A percentile compares a stretch with the other conserved stretches of the same genome.
phyloP scores from a whole-genome alignment of 2,329 filamentous ascomycete species.

The Aspergillus thermomutatus region DNA sequence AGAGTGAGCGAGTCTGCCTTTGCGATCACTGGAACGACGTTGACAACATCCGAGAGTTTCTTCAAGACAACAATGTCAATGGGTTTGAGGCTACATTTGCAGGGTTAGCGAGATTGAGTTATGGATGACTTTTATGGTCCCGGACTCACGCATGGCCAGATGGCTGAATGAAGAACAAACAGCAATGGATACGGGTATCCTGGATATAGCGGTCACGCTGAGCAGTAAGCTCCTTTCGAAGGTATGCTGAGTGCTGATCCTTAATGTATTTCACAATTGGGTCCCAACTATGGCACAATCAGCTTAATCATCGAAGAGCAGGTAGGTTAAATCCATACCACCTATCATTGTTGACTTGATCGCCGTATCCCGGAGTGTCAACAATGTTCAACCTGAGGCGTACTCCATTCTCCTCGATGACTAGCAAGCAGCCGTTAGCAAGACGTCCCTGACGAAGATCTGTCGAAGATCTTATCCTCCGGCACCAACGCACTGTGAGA shows the following conservation, averaged over 20 bases:
- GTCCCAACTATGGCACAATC: slow-evolving; percentile 66
- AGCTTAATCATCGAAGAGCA: slow-evolving; percentile 10
- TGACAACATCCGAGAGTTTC: slow-evolving; percentile 99
- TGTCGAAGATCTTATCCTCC: neutral
- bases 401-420: slow-evolving; percentile 99
- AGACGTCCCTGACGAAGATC: neutral
- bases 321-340: slow-evolving; percentile 51
- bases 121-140: neutral
- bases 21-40: slow-evolving; percentile 97
- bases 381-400: slow-evolving; percentile 97
- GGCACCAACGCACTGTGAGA: slow-evolving; percentile 65
- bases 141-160: slow-evolving; percentile 75
- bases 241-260: slow-evolving; percentile 98
- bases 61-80: slow-evolving; percentile 99
- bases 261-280: slow-evolving; percentile 99
- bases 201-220: slow-evolving; percentile 99
- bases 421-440: slow-evolving; percentile 31
- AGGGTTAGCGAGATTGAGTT: slow-evolving; percentile 5
- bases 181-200: slow-evolving; percentile 99
- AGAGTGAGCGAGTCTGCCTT: slow-evolving; percentile 96
- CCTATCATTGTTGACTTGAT: slow-evolving; percentile 99
- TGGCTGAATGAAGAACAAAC: slow-evolving; percentile 98
- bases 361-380: slow-evolving; percentile 96
- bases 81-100: slow-evolving; percentile 67
- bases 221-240: slow-evolving; percentile 97